Evolutionary conservation across 83 land plant genomes (phyloP).

Genomic region (Thuja plicata): DNA sequence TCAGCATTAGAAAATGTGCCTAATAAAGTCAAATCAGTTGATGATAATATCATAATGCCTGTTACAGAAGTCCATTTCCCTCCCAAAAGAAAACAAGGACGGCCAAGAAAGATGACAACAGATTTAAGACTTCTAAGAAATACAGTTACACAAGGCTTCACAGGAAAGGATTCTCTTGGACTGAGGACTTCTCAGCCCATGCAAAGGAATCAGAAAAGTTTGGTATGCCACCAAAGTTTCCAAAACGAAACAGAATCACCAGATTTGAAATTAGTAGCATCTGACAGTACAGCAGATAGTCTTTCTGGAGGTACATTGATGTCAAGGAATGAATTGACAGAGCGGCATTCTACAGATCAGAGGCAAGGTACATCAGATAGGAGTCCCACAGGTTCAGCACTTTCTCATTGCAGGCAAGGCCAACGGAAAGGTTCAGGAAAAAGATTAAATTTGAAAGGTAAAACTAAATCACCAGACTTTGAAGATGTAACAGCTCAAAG

Average conservation of each 20-base stretch:
- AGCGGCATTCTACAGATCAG: neutral
- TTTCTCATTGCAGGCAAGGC: constrained; percentile 1
- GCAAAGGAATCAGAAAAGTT: neutral
- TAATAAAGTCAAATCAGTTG: neutral
- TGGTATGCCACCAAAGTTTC: neutral
- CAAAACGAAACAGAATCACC: neutral
- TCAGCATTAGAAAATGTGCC: neutral
- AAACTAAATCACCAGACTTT: neutral
- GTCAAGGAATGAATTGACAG: neutral
- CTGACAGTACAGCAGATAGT: neutral
- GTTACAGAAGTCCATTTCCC: neutral
- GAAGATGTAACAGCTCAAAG: neutral
- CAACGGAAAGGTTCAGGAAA: neutral
- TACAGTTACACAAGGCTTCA: neutral
- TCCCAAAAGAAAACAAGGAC: constrained; percentile 5
- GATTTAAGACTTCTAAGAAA: neutral
- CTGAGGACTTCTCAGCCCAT: neutral
- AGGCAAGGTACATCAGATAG: neutral
- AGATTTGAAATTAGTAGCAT: neutral
- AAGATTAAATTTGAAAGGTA: neutral
- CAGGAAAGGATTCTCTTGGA: neutral
- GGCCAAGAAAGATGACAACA: neutral
- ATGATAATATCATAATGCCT: neutral
- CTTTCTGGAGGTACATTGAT: neutral
- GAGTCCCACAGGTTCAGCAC: neutral